phyloP scores from a whole-genome alignment of 208 protist species.

The Novymonas esmeraldas region DNA sequence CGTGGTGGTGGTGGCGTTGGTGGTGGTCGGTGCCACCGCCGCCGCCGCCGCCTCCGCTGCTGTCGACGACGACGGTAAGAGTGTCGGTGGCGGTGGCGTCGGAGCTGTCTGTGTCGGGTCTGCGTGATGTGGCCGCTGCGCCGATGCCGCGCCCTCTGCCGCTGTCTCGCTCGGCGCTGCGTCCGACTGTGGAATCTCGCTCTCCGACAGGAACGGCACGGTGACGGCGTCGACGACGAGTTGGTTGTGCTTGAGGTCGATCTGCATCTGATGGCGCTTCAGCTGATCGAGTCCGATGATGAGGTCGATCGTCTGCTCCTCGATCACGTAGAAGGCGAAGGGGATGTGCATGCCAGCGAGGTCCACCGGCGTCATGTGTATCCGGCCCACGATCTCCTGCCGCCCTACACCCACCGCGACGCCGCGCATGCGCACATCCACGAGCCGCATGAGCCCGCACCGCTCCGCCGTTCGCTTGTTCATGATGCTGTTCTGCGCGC shows the following conservation, averaged over 20 bases:
- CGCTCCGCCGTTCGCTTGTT: constrained; percentile 72
- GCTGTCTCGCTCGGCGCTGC: background rate
- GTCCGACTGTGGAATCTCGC: constrained; percentile 32
- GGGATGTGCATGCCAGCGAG: constrained; percentile 79
- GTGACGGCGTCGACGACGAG: constrained; percentile 47
- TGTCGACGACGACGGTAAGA: background rate
- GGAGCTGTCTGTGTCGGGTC: background rate
- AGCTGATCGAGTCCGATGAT: constrained; percentile 96
- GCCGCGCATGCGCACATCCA: constrained; percentile 87
- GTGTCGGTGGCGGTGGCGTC: background rate
- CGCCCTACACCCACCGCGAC: constrained; percentile 92
- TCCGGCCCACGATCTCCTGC: constrained; percentile 89
- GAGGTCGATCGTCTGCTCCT: constrained; percentile 88
- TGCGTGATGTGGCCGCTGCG: background rate
- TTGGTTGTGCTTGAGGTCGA: constrained; percentile 66
- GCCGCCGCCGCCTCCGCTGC: background rate
- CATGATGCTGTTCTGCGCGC: constrained; percentile 89
- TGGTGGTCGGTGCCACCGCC: background rate
- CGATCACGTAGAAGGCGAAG: constrained; percentile 91
- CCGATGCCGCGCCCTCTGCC: background rate
- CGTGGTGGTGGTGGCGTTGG: background rate
- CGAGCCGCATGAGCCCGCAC: constrained; percentile 87
- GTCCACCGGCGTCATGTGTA: constrained; percentile 88
- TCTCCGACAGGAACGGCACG: constrained; percentile 65
- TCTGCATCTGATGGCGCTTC: constrained; percentile 76